These are phyloP conservation scores for Mucor mucedo DNA, from an alignment of 371 early-diverging fungal genomes.

Conservation along the genomic window DNA sequence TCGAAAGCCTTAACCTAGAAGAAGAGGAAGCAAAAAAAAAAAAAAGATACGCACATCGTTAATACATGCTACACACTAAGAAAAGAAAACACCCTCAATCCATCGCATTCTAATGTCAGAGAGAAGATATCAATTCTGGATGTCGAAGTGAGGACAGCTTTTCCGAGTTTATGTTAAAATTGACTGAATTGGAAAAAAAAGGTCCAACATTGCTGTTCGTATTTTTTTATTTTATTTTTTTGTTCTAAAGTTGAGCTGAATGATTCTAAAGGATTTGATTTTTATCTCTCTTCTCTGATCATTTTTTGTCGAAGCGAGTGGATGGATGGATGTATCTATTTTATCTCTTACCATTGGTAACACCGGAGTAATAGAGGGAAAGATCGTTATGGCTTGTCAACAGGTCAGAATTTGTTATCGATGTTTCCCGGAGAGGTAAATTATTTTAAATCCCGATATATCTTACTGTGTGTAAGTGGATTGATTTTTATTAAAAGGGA, in stretches of 20 bases:
- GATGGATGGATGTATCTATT: slow-evolving; percentile 12
- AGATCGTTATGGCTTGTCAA: slow-evolving; percentile 7
- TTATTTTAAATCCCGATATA: neutral
- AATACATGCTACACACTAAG: too few relatives aligned
- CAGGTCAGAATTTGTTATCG: slow-evolving; percentile 15
- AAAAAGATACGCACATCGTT: too few relatives aligned
- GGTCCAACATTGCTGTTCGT: too few relatives aligned
- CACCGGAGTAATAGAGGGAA: slow-evolving; percentile 23
- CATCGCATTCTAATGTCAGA: too few relatives aligned
- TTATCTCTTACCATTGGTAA: slow-evolving; percentile 23
- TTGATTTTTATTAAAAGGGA: too few relatives aligned
- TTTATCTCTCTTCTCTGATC: neutral
- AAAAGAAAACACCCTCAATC: too few relatives aligned
- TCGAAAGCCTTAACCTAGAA: slow-evolving; percentile 82
- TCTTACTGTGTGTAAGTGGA: neutral
- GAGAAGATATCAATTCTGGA: too few relatives aligned
- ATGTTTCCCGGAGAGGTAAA: slow-evolving; percentile 4
- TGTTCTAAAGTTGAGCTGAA: neutral
- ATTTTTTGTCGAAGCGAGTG: neutral
- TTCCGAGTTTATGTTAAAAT: too few relatives aligned
- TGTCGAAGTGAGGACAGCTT: too few relatives aligned
- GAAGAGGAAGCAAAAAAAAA: too few relatives aligned
- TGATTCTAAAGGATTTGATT: neutral
- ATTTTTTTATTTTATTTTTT: too few relatives aligned
- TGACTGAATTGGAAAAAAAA: too few relatives aligned